A percentile compares a stretch with the other conserved stretches of the same genome.
Evolutionary conservation across 2,329 filamentous ascomycete species (phyloP).

Genomic region (Zopfia rhizophila): DNA sequence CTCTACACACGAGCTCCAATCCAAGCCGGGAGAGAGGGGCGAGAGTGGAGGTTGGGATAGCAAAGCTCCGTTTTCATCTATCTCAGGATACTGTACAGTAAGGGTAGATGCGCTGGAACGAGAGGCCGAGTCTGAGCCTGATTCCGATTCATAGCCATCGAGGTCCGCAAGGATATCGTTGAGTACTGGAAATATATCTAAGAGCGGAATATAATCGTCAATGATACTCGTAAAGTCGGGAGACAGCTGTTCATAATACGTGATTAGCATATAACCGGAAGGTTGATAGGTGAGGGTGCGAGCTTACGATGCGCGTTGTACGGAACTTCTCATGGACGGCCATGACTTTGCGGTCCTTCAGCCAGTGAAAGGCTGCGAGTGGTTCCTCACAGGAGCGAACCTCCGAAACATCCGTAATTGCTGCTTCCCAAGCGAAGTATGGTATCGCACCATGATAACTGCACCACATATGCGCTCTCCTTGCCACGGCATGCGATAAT

Average conservation of each 20-base stretch:
- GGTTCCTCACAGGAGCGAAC: constrained; percentile 42
- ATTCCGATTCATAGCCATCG: constrained; percentile 31
- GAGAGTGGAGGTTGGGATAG: constrained; percentile 30
- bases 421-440: constrained; percentile 37
- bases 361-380: constrained; percentile 50
- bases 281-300: background rate
- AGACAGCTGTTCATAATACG: constrained; percentile 38
- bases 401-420: constrained; percentile 36
- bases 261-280: background rate
- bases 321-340: constrained; percentile 47
- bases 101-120: constrained; percentile 42
- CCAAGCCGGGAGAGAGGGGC: constrained; percentile 29
- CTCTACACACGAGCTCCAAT: constrained; percentile 41
- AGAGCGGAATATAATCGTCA: constrained; percentile 43
- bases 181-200: constrained; percentile 40
- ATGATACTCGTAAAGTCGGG: constrained; percentile 42
- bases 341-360: constrained; percentile 50
- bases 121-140: constrained; percentile 32
- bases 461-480: constrained; percentile 50
- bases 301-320: constrained; percentile 39
- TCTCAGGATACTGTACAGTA: constrained; percentile 45
- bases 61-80: constrained; percentile 41
- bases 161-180: constrained; percentile 35
- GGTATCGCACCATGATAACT: constrained; percentile 48
- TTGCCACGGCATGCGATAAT: constrained; percentile 48